Evolutionary conservation across 1,284 basidiomycete genomes (phyloP), one percentile per base, ranked within the genome.

Genomic region (Moesziomyces sp.): DNA sequence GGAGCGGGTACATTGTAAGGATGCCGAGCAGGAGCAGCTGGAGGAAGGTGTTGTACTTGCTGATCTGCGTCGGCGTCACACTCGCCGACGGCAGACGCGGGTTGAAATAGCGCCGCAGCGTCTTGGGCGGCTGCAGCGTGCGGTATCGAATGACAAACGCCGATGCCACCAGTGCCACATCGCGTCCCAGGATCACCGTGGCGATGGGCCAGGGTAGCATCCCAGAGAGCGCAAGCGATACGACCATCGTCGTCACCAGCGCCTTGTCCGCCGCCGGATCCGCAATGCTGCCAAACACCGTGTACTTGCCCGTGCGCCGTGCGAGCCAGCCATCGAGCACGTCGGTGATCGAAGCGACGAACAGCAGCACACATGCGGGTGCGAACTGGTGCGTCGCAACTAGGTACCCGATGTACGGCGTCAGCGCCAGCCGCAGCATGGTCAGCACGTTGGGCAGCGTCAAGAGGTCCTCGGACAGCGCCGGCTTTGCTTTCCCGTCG

Each of bases 231-330:
- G 92, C 90, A 58, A 99, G 86, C 1, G 93, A 92, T 49, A 96
- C 87, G 2, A 93, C 94, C 83, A 99, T 87, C 0, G 95, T 97
- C 1, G 96, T 97, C 91, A 99, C 93, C 47, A 99, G 86, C 24
- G 90, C 88, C 86, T 99, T 99, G 88, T 99, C 96, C 2, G 97
- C 96, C 0, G 95, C 94, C 9, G 96, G 96, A 84, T 99, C 97
- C 8, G 98, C 88, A 62, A 99, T 95, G 13, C 92, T 93, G 11
- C 96, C 96, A 38, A 99, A 88, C 11, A 98, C 93, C 11, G 93
- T 91, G 50, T 75, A 68, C 46, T 66, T 72, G 45, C 74, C 86
- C 88, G 91, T 94, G 91, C 88, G 88, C 64, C 96, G 88, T 0
- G 96, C 97, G 50, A 99, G 86, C 84, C 88, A 97, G 1, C 96